phyloP scores from a whole-genome alignment of 305 asterid genomes.

The Fraxinus ornus region DNA sequence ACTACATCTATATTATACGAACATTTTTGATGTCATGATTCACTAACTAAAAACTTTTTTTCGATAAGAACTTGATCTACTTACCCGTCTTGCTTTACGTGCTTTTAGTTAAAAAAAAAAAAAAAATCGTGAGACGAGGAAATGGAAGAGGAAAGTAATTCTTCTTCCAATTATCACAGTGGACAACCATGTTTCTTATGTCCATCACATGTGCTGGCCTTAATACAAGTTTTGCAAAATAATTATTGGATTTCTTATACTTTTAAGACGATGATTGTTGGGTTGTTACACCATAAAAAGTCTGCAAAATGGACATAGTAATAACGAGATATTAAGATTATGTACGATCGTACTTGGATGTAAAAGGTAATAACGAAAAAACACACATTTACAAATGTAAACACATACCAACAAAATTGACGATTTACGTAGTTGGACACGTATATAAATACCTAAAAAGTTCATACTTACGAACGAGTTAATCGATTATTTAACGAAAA shows the following conservation, averaged over 20 bases:
- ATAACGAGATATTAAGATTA: not conserved
- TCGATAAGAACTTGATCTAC: not conserved
- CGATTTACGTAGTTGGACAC: not conserved
- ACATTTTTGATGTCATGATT: too few species aligned
- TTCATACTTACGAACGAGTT: not conserved
- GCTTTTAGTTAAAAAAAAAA: not conserved
- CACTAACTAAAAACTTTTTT: not conserved
- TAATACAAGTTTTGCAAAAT: not conserved
- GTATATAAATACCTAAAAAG: not conserved
- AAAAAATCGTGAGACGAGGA: not conserved
- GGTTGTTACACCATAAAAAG: not conserved
- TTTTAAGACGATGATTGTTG: not conserved
- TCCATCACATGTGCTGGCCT: not conserved
- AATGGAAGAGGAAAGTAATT: not conserved
- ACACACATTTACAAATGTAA: not conserved
- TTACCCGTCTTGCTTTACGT: not conserved
- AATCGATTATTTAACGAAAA: not conserved
- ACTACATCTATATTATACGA: too few species aligned
- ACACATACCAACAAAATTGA: not conserved
- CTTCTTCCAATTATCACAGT: not conserved
- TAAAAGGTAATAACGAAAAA: not conserved
- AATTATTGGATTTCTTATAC: not conserved
- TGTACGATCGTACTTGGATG: not conserved
- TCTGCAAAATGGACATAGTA: not conserved
- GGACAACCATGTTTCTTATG: not conserved